Evolutionary conservation across 441 rosid species (phyloP).

Genomic region (Theobroma grandiflorum): DNA sequence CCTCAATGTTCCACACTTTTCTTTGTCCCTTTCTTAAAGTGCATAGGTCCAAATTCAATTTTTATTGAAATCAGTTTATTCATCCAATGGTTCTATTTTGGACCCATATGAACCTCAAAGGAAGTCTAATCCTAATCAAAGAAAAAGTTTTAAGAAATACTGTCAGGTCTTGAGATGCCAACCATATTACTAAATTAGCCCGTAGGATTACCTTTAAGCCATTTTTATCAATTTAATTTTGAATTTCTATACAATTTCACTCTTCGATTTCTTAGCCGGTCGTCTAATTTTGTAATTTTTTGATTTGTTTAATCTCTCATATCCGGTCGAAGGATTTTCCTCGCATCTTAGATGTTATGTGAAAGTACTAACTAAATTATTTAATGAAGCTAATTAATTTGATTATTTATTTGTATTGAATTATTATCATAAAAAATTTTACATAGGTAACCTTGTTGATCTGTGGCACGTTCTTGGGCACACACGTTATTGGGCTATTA

Average conservation of each 20-base stretch:
- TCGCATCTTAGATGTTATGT: no score
- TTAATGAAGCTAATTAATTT: constrained; percentile 7
- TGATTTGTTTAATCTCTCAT: no score
- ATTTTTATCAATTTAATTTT: no score
- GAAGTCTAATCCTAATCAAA: constrained; percentile 9
- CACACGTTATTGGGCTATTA: constrained; percentile 28
- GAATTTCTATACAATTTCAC: no score
- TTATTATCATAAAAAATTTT: constrained; percentile 10
- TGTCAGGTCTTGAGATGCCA: not conserved
- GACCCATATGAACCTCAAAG: not conserved
- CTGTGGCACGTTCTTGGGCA: constrained; percentile 19
- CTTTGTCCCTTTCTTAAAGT: not conserved
- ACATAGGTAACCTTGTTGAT: constrained; percentile 8
- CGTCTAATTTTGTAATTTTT: no score
- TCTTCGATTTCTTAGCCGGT: no score
- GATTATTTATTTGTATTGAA: constrained; percentile 17
- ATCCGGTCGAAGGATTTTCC: no score
- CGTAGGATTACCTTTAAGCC: not conserved
- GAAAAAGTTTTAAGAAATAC: not conserved
- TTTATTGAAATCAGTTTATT: not conserved
- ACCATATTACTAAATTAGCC: not conserved
- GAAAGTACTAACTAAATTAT: no score
- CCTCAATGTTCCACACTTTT: not conserved
- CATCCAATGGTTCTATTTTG: constrained; percentile 29
- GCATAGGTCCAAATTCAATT: not conserved